Conservation (phyloP, 2,329 filamentous ascomycete species). For the Eurotiales sp. region DNA sequence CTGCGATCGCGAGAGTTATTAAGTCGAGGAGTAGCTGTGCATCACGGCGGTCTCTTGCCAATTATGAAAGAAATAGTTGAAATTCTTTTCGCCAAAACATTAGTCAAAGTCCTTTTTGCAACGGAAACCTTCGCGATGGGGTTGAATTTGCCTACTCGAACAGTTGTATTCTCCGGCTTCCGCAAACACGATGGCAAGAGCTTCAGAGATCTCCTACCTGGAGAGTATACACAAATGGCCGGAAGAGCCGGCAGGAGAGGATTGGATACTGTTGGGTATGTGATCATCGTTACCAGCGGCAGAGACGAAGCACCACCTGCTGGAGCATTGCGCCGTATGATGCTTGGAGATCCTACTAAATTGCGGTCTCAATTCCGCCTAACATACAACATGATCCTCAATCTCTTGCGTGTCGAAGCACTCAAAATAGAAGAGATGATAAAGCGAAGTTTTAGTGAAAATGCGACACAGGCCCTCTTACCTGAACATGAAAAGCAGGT, state of each 20-base stretch:
- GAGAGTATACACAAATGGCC: slow-evolving; percentile 98
- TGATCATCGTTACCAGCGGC: slow-evolving; percentile 82
- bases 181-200: slow-evolving; percentile 91
- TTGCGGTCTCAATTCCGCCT: slow-evolving; percentile 92
- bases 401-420: slow-evolving; percentile 88
- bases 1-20: slow-evolving; percentile 80
- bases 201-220: slow-evolving; percentile 86
- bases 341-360: slow-evolving; percentile 91
- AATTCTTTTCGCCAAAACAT: slow-evolving; percentile 87
- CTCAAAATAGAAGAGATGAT: slow-evolving; percentile 99
- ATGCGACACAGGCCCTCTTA: slow-evolving; percentile 88
- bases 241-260: slow-evolving; percentile 90
- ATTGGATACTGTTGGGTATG: slow-evolving; percentile 85
- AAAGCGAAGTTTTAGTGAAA: slow-evolving; percentile 97
- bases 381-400: slow-evolving; percentile 99
- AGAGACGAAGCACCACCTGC: slow-evolving; percentile 86
- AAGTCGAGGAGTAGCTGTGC: slow-evolving; percentile 85
- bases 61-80: slow-evolving; percentile 98
- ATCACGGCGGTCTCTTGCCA: slow-evolving; percentile 88
- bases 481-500: slow-evolving; percentile 96
- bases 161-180: slow-evolving; percentile 95
- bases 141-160: slow-evolving; percentile 88
- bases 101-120: slow-evolving; percentile 95
- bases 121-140: slow-evolving; percentile 99
- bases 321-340: slow-evolving; percentile 82